Percentiles rank a stretch among this genome's conserved stretches.
Evolutionary conservation across 352 stramenopile species (phyloP).

Genomic region (Pythium dissotocum): DNA sequence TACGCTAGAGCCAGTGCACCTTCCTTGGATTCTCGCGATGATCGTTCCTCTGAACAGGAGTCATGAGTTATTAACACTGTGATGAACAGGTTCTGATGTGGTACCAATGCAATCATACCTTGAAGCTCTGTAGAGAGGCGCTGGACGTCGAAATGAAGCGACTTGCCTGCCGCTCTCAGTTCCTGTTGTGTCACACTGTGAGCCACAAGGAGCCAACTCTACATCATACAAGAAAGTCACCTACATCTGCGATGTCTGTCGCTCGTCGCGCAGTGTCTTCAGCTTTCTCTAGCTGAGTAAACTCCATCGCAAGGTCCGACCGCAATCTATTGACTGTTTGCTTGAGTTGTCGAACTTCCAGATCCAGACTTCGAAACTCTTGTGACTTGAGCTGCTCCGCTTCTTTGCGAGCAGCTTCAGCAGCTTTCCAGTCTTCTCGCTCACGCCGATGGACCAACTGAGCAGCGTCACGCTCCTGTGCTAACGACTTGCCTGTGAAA

Average conservation of each 20-base stretch:
- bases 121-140: constrained; percentile 37
- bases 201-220: neutral
- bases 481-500: constrained; percentile 45
- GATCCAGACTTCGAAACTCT: constrained; percentile 51
- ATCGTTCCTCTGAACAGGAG: constrained; percentile 28
- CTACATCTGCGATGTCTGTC: constrained; percentile 39
- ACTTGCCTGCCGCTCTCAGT: constrained; percentile 34
- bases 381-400: constrained; percentile 40
- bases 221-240: constrained; percentile 1
- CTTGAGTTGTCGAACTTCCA: constrained; percentile 49
- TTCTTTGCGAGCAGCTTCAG: constrained; percentile 19
- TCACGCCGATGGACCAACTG: constrained; percentile 39
- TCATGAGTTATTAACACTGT: too few species aligned
- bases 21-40: constrained; percentile 31
- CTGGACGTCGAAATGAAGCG: constrained; percentile 39
- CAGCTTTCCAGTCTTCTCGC: constrained; percentile 47
- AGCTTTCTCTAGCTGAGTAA: constrained; percentile 42
- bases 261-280: constrained; percentile 40
- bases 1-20: constrained; percentile 32
- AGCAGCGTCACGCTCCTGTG: constrained; percentile 45
- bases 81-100: too few species aligned
- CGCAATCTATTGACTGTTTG: constrained; percentile 44
- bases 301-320: constrained; percentile 51
- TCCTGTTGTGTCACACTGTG: constrained; percentile 30
- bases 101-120: constrained; percentile 21